Base-by-base conservation (phyloP, 2,329 filamentous ascomycete genomes). In the Cercospora sesami region DNA sequence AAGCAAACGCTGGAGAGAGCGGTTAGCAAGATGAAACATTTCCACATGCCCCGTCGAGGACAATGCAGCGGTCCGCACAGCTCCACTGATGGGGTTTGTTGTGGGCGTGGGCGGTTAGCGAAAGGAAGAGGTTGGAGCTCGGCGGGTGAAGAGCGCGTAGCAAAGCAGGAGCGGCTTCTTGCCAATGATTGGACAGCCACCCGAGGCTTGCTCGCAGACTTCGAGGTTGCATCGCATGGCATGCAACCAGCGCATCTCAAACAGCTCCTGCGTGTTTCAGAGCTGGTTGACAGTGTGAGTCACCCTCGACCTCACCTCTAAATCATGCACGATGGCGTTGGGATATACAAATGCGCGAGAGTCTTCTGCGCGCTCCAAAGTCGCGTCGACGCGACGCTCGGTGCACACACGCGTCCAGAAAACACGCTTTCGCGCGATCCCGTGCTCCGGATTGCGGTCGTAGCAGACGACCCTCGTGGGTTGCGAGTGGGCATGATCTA, bases 21-120 rank as follows among this genome's bases (percentile, higher is more conserved):
- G 75, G 68, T 65, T 74, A 72, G 66, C 61, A 72, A 75, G 73
- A 76, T 75, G 75, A 76, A 75, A 76, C 75, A 69, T 68, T 71
- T 70, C 68, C 57, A 61, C 26, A 45, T 65, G 66, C 39, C 30
- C 64, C 64, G 63, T 58, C 51, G 42, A 55, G 66, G 61, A 60
- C 58, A 45, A 67, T 66, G 69, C 64, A 62, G 66, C 69, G 66
- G 42, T 71, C 21, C 67, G 65, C 58, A 60, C 60, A 63, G 63
- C 39, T 64, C 67, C 68, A 69, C 63, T 8, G 48, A 53, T 53
- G 64, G 42, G 48, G 55, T 39, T 61, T 55, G 61, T 63, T 65
- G 62, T 57, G 55, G 66, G 64, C 66, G 67, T 70, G 26, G 67
- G 72, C 71, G 71, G 57, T 63, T 71, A 69, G 33, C 57, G 60